Conservation (phyloP, 805 yeast genomes). For the Starmera caribaea region DNA sequence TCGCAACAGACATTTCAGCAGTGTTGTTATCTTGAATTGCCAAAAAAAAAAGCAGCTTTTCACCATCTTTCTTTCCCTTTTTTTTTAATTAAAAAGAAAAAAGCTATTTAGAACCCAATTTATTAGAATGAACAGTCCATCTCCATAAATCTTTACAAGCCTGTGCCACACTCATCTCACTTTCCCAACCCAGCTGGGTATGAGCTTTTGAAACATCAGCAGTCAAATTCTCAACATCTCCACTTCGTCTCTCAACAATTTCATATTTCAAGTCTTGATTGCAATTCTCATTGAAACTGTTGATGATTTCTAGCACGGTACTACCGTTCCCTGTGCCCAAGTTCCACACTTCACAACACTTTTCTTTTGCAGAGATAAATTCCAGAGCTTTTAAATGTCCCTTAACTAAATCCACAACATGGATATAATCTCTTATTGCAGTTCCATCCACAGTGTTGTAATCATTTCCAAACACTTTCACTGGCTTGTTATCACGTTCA, state of each 20-base stretch:
- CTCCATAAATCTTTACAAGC: constrained; percentile 72
- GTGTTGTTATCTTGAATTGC: too few species aligned
- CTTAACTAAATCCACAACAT: constrained; percentile 68
- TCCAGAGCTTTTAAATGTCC: constrained; percentile 70
- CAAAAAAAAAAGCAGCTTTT: too few species aligned
- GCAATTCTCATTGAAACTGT: constrained; percentile 55
- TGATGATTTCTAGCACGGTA: constrained; percentile 63
- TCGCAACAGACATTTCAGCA: too few species aligned
- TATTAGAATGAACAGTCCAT: constrained; percentile 33
- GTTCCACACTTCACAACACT: constrained; percentile 70
- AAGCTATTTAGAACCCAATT: too few species aligned
- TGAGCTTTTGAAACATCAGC: constrained; percentile 64
- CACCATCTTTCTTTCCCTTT: too few species aligned
- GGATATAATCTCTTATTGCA: constrained; percentile 74
- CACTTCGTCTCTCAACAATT: constrained; percentile 57
- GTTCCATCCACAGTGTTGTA: constrained; percentile 69
- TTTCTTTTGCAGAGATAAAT: constrained; percentile 35
- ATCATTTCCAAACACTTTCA: constrained; percentile 68
- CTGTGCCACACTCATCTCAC: constrained; percentile 42
- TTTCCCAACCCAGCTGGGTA: constrained; percentile 55
- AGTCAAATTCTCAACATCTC: constrained; percentile 70
- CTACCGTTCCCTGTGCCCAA: constrained; percentile 77
- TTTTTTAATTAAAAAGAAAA: too few species aligned
- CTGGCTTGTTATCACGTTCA: constrained; percentile 35
- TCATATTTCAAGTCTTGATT: constrained; percentile 57